Percentiles rank a stretch among this genome's conserved stretches.
Conservation (phyloP, 2,329 filamentous ascomycete genomes). For the Leptosphaerulina australis region DNA sequence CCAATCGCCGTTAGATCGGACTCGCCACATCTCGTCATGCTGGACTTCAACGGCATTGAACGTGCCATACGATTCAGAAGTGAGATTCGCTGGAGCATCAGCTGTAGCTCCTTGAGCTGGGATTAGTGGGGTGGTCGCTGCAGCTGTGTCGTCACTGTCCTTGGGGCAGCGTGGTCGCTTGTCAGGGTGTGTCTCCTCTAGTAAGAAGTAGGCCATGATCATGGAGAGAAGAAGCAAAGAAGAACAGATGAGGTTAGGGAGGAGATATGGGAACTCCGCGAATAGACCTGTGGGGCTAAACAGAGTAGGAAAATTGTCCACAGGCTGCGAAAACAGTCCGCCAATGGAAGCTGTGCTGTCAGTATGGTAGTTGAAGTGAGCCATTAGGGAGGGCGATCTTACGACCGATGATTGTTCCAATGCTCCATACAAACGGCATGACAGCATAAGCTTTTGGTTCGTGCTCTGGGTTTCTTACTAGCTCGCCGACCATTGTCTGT, state of each 20-base stretch:
- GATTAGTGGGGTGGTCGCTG: conserved; percentile 74
- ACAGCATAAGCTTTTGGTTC: conserved; percentile 81
- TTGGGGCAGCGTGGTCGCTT: conserved; percentile 64
- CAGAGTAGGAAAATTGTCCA: conserved; percentile 70
- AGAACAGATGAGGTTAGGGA: conserved; percentile 88
- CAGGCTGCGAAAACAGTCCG: conserved; percentile 81
- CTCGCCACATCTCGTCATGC: conserved; percentile 59
- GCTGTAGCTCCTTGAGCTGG: conserved; percentile 76
- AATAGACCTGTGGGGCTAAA: conserved; percentile 76
- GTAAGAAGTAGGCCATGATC: conserved; percentile 75
- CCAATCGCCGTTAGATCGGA: conserved; percentile 56
- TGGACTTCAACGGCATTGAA: conserved; percentile 65
- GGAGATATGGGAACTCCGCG: conserved; percentile 79
- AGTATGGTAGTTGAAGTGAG: conserved; percentile 16
- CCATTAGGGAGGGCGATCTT: conserved; percentile 19
- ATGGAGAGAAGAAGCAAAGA: conserved; percentile 78
- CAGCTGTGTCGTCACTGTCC: conserved; percentile 48
- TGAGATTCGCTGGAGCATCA: conserved; percentile 73
- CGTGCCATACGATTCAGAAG: conserved; percentile 80
- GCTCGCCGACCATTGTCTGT: conserved; percentile 87
- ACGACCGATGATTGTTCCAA: conserved; percentile 82
- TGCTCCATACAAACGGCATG: conserved; percentile 93
- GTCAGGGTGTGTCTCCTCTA: conserved; percentile 89
- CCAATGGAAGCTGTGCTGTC: conserved; percentile 70
- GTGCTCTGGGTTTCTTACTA: conserved; percentile 68